A percentile compares a stretch with the other conserved stretches of the same genome.
These are phyloP conservation scores for Fusarium praegraminearum DNA, from an alignment of 2,329 filamentous ascomycete species.

Conservation along the genomic window DNA sequence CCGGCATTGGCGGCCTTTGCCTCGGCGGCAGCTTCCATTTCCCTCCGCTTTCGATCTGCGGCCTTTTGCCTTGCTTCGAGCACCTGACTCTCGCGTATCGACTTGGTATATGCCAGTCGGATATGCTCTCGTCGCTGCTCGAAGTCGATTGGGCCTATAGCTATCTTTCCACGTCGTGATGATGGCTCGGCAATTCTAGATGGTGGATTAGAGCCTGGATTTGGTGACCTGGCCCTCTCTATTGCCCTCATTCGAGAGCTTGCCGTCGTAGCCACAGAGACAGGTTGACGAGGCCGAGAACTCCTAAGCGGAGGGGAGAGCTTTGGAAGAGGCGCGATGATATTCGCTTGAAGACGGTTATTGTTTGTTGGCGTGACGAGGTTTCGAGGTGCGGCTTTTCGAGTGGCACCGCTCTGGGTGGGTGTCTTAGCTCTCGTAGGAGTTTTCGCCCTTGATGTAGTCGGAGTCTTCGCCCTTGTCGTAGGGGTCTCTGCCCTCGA, in stretches of 20 bases:
- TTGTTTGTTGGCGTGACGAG: constrained; percentile 64
- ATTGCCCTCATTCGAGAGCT: constrained; percentile 75
- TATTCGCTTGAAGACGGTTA: constrained; percentile 77
- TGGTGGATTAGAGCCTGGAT: constrained; percentile 50
- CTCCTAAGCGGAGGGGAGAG: constrained; percentile 83
- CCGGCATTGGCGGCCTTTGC: constrained; percentile 53
- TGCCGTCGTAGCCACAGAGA: constrained; percentile 79
- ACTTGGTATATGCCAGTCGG: constrained; percentile 85
- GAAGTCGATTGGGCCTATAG: constrained; percentile 83
- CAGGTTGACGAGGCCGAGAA: constrained; percentile 82
- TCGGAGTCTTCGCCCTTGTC: constrained; percentile 56
- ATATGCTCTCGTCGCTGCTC: constrained; percentile 85
- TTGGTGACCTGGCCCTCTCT: constrained; percentile 66
- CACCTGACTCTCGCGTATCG: constrained; percentile 79
- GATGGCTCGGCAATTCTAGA: constrained; percentile 54
- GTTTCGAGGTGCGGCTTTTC: constrained; percentile 57
- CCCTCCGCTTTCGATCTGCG: constrained; percentile 64
- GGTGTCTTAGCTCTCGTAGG: constrained; percentile 61
- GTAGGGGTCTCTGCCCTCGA: constrained; percentile 55
- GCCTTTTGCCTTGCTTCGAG: constrained; percentile 66
- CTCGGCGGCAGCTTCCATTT: constrained; percentile 61
- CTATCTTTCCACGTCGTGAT: constrained; percentile 64
- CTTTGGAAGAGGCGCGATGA: constrained; percentile 76
- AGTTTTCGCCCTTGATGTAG: constrained; percentile 55
- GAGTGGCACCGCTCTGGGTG: constrained; percentile 51